phyloP scores from a whole-genome alignment of 106 monocot species.

The Posidonia australis region DNA sequence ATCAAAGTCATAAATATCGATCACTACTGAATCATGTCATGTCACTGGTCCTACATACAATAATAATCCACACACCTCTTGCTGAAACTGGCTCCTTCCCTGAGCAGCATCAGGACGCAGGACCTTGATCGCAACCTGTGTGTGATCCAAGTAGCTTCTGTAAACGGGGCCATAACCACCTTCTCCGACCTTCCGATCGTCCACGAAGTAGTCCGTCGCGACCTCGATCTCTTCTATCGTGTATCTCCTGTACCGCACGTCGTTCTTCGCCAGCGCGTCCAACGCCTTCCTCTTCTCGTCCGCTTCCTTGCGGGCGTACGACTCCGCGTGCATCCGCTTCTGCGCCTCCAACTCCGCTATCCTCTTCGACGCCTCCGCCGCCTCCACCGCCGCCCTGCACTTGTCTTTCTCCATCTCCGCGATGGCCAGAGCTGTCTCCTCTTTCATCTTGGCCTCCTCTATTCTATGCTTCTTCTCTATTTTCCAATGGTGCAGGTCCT shows the following conservation, averaged over 20 bases:
- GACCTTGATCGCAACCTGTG: conserved; percentile 62
- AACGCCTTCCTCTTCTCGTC: conserved; percentile 38
- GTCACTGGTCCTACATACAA: not conserved
- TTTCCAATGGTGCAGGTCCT: conserved; percentile 51
- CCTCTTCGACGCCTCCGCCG: conserved; percentile 39
- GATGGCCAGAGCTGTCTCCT: conserved; percentile 37
- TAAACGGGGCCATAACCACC: conserved; percentile 88
- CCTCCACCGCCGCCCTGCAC: conserved; percentile 48
- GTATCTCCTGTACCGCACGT: conserved; percentile 45
- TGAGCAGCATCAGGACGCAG: conserved; percentile 55
- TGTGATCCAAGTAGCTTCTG: conserved; percentile 53
- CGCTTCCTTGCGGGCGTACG: conserved; percentile 27
- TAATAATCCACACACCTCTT: conserved; percentile 53
- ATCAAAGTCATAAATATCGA: too few species aligned
- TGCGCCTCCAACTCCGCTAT: conserved; percentile 55
- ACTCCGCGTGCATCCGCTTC: conserved; percentile 46
- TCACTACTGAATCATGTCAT: not conserved
- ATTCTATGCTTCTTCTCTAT: conserved; percentile 37
- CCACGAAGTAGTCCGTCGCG: conserved; percentile 39
- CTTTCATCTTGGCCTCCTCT: conserved; percentile 33
- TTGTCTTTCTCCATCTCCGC: conserved; percentile 50
- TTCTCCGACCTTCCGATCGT: conserved; percentile 42
- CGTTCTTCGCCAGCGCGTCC: conserved; percentile 2
- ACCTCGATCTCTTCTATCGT: conserved; percentile 34
- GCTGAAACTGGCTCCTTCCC: conserved; percentile 66